These are phyloP conservation scores for Carpinus fangiana DNA, from an alignment of 306 rosid genomes.

Conservation along the genomic window DNA sequence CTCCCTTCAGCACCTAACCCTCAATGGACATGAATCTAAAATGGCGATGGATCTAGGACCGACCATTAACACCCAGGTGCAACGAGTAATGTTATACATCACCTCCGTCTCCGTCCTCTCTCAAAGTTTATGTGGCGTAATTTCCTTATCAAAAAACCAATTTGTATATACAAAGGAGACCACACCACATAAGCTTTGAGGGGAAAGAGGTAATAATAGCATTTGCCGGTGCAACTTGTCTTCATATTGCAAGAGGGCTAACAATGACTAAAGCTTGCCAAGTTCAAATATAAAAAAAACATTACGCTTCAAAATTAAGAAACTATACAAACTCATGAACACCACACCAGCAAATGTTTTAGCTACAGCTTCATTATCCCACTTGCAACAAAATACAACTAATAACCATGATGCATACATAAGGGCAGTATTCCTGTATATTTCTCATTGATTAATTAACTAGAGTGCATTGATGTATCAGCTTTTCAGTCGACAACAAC, in stretches of 20 bases:
- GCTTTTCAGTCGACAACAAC: slow-evolving; percentile 40
- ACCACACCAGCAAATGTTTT: neutral
- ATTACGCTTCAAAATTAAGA: neutral
- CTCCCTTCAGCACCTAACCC: neutral
- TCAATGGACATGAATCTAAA: neutral
- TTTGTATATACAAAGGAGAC: too few species aligned
- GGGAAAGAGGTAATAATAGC: too few species aligned
- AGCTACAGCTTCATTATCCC: neutral
- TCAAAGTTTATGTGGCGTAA: too few species aligned
- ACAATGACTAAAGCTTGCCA: neutral
- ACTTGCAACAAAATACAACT: slow-evolving; percentile 4
- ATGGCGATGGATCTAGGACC: neutral
- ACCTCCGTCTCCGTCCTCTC: too few species aligned
- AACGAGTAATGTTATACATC: too few species aligned
- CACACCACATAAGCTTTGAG: too few species aligned
- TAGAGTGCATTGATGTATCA: slow-evolving; percentile 12
- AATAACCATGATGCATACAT: slow-evolving; percentile 11
- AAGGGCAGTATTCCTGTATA: slow-evolving; percentile 11
- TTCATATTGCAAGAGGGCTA: neutral
- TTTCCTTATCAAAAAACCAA: too few species aligned
- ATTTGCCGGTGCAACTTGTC: neutral
- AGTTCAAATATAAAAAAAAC: neutral
- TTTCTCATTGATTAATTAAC: slow-evolving; percentile 8
- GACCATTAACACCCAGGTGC: neutral
- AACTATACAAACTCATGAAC: neutral